phyloP scores from a whole-genome alignment of 495 filamentous ascomycete genomes.

The Aspergillus coremiiformis region DNA sequence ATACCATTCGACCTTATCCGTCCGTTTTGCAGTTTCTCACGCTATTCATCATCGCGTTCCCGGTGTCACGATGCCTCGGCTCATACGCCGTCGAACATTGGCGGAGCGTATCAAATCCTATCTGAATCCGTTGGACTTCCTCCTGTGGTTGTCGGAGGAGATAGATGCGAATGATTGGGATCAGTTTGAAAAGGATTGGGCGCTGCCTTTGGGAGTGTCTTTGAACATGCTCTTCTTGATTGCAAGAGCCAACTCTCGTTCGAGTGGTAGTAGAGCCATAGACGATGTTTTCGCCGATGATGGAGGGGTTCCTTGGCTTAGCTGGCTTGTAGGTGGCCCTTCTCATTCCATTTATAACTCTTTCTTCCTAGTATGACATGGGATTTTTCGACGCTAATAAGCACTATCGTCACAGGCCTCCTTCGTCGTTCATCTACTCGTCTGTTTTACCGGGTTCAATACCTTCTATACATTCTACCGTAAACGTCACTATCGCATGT shows the following conservation, averaged over 20 bases:
- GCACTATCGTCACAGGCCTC: constrained; percentile 44
- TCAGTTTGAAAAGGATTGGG: constrained; percentile 63
- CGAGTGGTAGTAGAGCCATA: constrained; percentile 33
- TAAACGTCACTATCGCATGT: constrained; percentile 82
- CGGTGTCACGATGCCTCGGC: constrained; percentile 53
- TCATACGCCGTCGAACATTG: constrained; percentile 73
- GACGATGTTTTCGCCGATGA: constrained; percentile 84
- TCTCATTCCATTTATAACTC: not conserved
- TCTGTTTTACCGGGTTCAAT: constrained; percentile 59
- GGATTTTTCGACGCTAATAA: constrained; percentile 1
- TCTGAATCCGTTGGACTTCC: constrained; percentile 80
- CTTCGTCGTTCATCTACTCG: constrained; percentile 60
- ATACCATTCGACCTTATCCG: too few species aligned
- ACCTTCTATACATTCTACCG: constrained; percentile 75
- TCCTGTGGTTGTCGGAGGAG: constrained; percentile 84
- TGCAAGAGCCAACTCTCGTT: constrained; percentile 65
- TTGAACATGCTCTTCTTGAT: constrained; percentile 77
- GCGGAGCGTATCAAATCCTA: constrained; percentile 65
- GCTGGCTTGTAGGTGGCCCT: constrained; percentile 64
- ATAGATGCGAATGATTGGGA: constrained; percentile 86
- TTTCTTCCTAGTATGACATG: not conserved
- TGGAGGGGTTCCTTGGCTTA: constrained; percentile 55
- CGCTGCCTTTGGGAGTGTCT: constrained; percentile 60
- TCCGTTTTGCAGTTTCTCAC: not conserved
- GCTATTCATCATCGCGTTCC: not conserved